Evolutionary conservation across 1,139 yeast genomes (phyloP).

Genomic region (Blastobotrys ciferrii): DNA sequence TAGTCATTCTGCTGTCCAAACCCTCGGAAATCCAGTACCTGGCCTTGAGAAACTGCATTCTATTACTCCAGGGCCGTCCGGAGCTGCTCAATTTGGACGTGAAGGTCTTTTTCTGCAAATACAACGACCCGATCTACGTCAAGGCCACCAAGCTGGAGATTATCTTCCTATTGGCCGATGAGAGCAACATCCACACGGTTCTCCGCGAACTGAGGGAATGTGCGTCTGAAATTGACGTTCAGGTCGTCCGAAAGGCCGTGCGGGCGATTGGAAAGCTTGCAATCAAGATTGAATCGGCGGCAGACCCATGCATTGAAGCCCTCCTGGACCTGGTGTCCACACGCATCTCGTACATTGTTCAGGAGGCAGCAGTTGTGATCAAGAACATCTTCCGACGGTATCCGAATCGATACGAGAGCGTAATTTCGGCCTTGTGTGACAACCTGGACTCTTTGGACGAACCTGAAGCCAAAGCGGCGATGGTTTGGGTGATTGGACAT

Average conservation of each 20-base stretch:
- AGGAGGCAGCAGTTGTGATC: conserved; percentile 74
- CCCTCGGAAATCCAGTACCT: conserved; percentile 85
- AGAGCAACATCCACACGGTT: conserved; percentile 58
- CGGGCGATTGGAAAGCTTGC: conserved; percentile 90
- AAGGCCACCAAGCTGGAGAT: conserved; percentile 90
- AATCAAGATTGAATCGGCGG: conserved; percentile 60
- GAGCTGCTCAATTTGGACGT: conserved; percentile 64
- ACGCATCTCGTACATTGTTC: conserved; percentile 72
- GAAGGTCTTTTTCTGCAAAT: conserved; percentile 75
- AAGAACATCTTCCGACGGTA: conserved; percentile 76
- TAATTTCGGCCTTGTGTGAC: conserved; percentile 45
- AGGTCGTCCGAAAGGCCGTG: conserved; percentile 83
- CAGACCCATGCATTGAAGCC: conserved; percentile 63
- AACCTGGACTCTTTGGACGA: conserved; percentile 55
- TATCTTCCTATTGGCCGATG: conserved; percentile 72
- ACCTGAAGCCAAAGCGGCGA: conserved; percentile 73
- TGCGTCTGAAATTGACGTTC: conserved; percentile 81
- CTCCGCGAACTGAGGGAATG: conserved; percentile 78
- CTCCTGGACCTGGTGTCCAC: conserved; percentile 60
- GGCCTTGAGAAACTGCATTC: conserved; percentile 74
- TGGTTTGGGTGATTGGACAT: conserved; percentile 84
- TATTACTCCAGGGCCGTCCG: conserved; percentile 67
- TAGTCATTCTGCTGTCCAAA: conserved; percentile 68
- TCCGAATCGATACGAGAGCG: conserved; percentile 51
- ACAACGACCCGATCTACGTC: conserved; percentile 82